Conservation (phyloP, 1,284 basidiomycete species). For the Heterobasidion irregulare region DNA sequence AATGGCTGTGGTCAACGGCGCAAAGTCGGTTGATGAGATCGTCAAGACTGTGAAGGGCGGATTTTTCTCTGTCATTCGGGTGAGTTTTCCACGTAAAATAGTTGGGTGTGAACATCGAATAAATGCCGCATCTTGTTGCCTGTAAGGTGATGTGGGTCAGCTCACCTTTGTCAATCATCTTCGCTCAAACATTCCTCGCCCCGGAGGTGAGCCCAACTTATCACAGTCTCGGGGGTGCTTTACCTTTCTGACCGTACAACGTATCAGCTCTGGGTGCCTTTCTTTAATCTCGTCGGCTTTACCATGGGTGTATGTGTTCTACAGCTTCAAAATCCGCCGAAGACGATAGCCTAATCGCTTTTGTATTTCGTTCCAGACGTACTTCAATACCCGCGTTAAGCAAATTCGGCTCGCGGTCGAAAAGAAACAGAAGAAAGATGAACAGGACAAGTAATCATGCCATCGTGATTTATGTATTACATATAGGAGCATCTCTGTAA, state of each 20-base stretch:
- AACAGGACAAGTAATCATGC: slow-evolving; percentile 25
- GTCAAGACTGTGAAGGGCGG: slow-evolving; percentile 65
- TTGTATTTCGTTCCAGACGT: slow-evolving; percentile 35
- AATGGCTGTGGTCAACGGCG: slow-evolving; percentile 83
- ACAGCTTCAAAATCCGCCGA: neutral
- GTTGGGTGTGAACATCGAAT: no score
- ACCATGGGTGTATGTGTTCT: slow-evolving; percentile 45
- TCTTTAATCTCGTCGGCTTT: slow-evolving; percentile 66
- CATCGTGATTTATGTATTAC: neutral
- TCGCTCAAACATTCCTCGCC: slow-evolving; percentile 72
- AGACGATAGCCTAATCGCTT: neutral
- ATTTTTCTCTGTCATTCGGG: slow-evolving; percentile 70
- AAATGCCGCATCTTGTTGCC: neutral
- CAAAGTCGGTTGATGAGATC: slow-evolving; percentile 58
- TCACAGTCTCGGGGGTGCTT: neutral
- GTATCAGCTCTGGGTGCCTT: slow-evolving; percentile 62
- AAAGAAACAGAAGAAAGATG: slow-evolving; percentile 36
- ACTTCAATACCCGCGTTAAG: slow-evolving; percentile 68
- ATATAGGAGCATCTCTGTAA: neutral
- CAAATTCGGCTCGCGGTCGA: slow-evolving; percentile 45
- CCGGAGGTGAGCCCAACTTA: slow-evolving; percentile 38
- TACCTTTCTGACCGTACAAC: no score
- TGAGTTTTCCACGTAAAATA: slow-evolving; percentile 21
- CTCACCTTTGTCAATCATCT: slow-evolving; percentile 59
- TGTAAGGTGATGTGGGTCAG: slow-evolving; percentile 63